Conservation (phyloP, 192 early-diverging fungal genomes). For the Linnemannia elongata region DNA sequence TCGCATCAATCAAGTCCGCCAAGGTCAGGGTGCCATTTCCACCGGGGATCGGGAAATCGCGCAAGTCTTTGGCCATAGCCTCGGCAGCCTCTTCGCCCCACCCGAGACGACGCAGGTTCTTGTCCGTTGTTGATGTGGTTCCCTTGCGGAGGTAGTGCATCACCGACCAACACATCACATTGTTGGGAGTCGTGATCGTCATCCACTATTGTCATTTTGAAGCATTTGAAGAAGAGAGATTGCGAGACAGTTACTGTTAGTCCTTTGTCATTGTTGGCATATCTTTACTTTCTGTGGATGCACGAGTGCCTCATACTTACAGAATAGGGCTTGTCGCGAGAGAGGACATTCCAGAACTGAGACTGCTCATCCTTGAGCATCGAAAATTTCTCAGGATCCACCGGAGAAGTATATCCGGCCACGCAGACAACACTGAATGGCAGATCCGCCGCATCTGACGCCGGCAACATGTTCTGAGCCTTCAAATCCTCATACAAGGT, state of each 20-base stretch:
- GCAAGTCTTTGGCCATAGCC: constrained; percentile 9
- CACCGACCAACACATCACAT: constrained; percentile 2
- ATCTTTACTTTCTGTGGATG: not conserved
- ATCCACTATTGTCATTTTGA: constrained; percentile 1
- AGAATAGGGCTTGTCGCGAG: constrained; percentile 14
- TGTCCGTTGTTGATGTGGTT: not conserved
- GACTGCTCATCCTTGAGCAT: not conserved
- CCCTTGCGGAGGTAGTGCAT: not conserved
- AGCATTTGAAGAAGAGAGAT: no score
- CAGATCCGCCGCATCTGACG: not conserved
- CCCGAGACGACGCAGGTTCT: not conserved
- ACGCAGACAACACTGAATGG: constrained; percentile 4
- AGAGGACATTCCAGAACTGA: not conserved
- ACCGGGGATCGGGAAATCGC: constrained; percentile 14
- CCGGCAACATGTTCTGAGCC: not conserved
- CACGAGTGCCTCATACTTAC: not conserved
- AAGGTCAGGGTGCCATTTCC: constrained; percentile 2
- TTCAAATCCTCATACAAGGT: not conserved
- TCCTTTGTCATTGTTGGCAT: not conserved
- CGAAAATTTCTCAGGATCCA: not conserved
- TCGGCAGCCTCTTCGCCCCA: constrained; percentile 16
- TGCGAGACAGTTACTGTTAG: no score
- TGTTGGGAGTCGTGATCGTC: constrained; percentile 1
- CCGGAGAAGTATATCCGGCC: not conserved
- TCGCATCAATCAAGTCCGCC: constrained; percentile 32